Percentiles rank a stretch among this genome's conserved stretches.
Evolutionary conservation across 495 filamentous ascomycete species (phyloP).

Genomic region (Trichoderma virens): DNA sequence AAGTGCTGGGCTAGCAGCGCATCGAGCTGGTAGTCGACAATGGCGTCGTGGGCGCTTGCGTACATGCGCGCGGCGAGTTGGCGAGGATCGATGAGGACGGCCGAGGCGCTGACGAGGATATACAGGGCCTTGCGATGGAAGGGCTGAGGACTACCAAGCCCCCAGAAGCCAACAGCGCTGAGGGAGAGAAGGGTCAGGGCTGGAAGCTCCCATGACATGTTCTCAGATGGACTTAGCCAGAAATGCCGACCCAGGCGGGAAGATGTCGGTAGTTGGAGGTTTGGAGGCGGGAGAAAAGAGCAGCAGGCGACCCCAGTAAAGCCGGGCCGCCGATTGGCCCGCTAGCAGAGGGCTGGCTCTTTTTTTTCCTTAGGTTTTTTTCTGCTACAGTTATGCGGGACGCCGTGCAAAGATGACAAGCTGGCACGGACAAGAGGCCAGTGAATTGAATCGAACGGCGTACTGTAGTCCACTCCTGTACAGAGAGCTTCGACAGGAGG

Average conservation of each 20-base stretch:
- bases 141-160: conserved; percentile 5
- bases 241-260: conserved; percentile 5
- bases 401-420: neutral
- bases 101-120: conserved; percentile 6
- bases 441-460: too few relatives aligned
- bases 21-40: conserved; percentile 22
- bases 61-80: neutral
- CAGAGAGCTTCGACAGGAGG: too few relatives aligned
- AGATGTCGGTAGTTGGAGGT: conserved; percentile 7
- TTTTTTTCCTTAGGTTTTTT: conserved; percentile 13
- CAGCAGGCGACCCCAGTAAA: conserved; percentile 4
- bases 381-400: conserved; percentile 1
- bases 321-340: neutral
- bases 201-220: conserved; percentile 12
- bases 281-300: conserved; percentile 3
- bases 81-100: neutral
- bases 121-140: neutral
- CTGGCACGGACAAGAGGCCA: neutral
- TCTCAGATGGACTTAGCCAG: conserved; percentile 3
- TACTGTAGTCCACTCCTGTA: too few relatives aligned
- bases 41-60: conserved; percentile 10
- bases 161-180: conserved; percentile 8
- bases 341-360: conserved; percentile 8
- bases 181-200: conserved; percentile 10
- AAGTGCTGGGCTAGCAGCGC: conserved; percentile 18